Base-by-base conservation (phyloP, 805 yeast genomes). In the Isabelozyma heimii region DNA sequence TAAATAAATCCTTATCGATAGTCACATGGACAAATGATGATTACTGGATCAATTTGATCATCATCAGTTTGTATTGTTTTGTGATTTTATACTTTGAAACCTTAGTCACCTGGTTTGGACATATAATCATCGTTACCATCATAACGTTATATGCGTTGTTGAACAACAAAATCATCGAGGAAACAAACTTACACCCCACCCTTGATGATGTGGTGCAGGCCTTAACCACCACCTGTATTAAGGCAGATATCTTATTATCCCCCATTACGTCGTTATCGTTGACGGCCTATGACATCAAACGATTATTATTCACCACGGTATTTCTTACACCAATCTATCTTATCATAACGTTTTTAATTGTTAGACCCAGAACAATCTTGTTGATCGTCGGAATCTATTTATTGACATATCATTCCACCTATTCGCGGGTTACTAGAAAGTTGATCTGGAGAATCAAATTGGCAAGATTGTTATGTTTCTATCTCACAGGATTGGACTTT, bases 21-120 rank as follows among this genome's bases (percentile, higher is more conserved):
- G 66, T 89, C 37, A 91, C 98, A 0, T 92, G 99, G 99, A 88
- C 97, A 2, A 84, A 84, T 52, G 91, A 87, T 37, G 94, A 89
- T 63, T 75, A 80, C 33, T 90, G 92, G 89, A 69, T 85, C 48
- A 83, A 90, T 58, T 71, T 87, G 15, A 75, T 90, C 26, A 58
- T 86, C 42, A 77, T 87, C 20, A 70, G 82, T 2, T 57, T 73
- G 10, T 84, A 80, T 63, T 71, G 82, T 1, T 68, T 86, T 4
- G 61, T 79, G 4, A 87, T 89, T 16, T 67, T 87, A n/a, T 89
- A 91, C 67, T 89, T 88, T 62, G 96, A 91, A 59, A 68, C 73
- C n/a, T 66, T 91, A 46, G 78, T 89, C 37, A 81, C 81, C n/a
- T 90, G 89, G 76, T 76, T 85, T 50, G 97, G 97, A 12, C 97